These are phyloP conservation scores for Metarhizium robertsii DNA, from an alignment of 2,329 filamentous ascomycete species.

Conservation along the genomic window DNA sequence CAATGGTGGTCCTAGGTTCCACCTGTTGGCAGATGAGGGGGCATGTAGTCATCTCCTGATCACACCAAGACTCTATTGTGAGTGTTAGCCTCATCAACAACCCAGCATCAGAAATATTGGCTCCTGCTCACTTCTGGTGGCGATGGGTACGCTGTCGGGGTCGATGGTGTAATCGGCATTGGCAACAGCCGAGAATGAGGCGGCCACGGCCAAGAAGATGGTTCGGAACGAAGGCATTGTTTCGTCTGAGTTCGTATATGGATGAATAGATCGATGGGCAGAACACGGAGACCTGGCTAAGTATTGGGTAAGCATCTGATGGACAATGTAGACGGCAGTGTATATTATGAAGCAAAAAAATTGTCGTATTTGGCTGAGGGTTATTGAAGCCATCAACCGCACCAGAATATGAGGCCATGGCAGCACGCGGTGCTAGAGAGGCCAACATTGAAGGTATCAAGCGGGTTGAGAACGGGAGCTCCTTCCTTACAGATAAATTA, in stretches of 20 bases:
- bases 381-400: too few species aligned
- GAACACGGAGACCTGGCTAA: background rate
- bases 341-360: background rate
- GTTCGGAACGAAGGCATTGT: conserved; percentile 48
- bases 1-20: conserved; percentile 37
- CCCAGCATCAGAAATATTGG: background rate
- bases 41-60: conserved; percentile 52
- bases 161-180: conserved; percentile 53
- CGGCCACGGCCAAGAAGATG: conserved; percentile 43
- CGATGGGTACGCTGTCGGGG: conserved; percentile 46
- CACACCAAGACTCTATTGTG: conserved; percentile 52
- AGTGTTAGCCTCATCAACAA: conserved; percentile 12
- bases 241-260: background rate
- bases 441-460: too few species aligned
- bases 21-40: conserved; percentile 62
- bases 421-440: too few species aligned
- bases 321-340: background rate
- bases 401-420: too few species aligned
- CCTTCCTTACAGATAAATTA: too few species aligned
- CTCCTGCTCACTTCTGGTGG: conserved; percentile 37
- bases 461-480: too few species aligned
- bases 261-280: background rate
- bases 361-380: too few species aligned
- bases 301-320: background rate
- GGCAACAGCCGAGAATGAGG: conserved; percentile 41